Evolutionary conservation across 305 asterid species (phyloP).

Genomic region (Fraxinus baroniana): DNA sequence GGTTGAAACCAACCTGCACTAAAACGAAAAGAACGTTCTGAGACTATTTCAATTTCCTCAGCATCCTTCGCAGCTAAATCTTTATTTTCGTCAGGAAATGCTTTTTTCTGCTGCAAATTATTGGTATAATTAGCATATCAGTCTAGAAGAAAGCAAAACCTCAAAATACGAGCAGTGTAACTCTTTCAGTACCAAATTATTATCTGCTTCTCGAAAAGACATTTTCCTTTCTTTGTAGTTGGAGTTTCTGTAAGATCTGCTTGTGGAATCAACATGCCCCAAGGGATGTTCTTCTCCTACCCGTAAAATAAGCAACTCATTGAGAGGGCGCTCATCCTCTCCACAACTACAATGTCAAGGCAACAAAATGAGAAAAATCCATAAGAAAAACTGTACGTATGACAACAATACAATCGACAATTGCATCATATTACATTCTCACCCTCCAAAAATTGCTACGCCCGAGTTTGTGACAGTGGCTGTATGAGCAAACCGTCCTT

Average conservation of each 20-base stretch:
- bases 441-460: conserved; percentile 90
- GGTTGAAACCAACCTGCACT: conserved; percentile 39
- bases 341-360: conserved; percentile 67
- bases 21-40: conserved; percentile 33
- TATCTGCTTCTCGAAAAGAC: conserved; percentile 35
- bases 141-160: background rate
- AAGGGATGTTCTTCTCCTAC: conserved; percentile 35
- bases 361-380: background rate
- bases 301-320: conserved; percentile 73
- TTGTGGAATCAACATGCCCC: conserved; percentile 24
- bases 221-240: conserved; percentile 43
- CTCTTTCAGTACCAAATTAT: conserved; percentile 33
- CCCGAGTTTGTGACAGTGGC: conserved; percentile 60
- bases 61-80: conserved; percentile 36
- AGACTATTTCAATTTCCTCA: conserved; percentile 39
- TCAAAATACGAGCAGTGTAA: background rate
- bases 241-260: conserved; percentile 31
- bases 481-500: conserved; percentile 87
- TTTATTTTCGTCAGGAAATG: conserved; percentile 35
- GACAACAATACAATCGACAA: background rate
- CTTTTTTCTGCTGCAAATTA: conserved; percentile 30
- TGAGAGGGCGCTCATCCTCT: conserved; percentile 86
- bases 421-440: conserved; percentile 12
- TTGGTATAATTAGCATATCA: conserved; percentile 2
- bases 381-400: background rate